Conservation (phyloP, 2,329 filamentous ascomycete species). For the Colletotrichum tamarilloi region DNA sequence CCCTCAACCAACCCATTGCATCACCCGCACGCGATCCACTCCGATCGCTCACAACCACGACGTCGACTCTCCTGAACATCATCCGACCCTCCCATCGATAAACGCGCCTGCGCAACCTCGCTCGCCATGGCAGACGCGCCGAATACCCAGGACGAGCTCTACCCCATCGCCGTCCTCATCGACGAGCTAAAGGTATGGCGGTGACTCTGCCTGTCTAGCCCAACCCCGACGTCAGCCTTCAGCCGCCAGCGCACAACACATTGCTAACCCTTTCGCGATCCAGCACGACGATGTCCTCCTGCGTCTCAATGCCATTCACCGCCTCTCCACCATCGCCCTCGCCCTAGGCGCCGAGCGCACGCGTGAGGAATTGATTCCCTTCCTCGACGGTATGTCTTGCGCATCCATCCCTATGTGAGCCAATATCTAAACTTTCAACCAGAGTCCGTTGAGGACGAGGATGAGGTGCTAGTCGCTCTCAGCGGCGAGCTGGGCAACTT, state of each 20-base stretch:
- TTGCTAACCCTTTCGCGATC: conserved; percentile 42
- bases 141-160: conserved; percentile 97
- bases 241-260: conserved; percentile 34
- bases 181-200: conserved; percentile 94
- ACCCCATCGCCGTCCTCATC: conserved; percentile 99
- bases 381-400: conserved; percentile 86
- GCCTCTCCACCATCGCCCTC: conserved; percentile 96
- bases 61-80: conserved; percentile 26
- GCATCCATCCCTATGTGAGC: conserved; percentile 18
- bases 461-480: conserved; percentile 95
- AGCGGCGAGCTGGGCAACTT: conserved; percentile 97
- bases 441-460: conserved; percentile 99
- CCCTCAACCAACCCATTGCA: conserved; percentile 41
- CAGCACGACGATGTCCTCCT: conserved; percentile 99
- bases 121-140: conserved; percentile 87
- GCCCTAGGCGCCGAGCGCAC: conserved; percentile 96
- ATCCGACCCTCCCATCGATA: conserved; percentile 31
- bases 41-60: conserved; percentile 36
- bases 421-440: conserved; percentile 40
- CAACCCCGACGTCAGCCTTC: conserved; percentile 32
- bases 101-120: conserved; percentile 47
- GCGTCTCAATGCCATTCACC: conserved; percentile 97
- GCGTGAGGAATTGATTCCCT: conserved; percentile 97
- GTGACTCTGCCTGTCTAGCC: conserved; percentile 27
- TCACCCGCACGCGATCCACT: conserved; percentile 44